Conservation (phyloP, 2,329 filamentous ascomycete species). For the Rutstroemia sp. region DNA sequence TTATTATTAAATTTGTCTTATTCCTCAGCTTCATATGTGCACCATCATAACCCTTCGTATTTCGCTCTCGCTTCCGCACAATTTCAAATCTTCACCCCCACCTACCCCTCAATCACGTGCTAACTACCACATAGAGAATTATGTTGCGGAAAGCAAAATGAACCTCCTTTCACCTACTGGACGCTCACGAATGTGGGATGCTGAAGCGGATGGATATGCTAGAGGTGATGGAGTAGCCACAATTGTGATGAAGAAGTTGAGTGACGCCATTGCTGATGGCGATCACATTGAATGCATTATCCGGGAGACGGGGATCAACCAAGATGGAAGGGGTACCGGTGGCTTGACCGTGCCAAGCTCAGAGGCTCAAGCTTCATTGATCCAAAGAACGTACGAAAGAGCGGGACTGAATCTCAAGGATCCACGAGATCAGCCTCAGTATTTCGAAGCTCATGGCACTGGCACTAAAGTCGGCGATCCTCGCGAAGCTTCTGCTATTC, state of each 20-base stretch:
- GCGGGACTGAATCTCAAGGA: conserved; percentile 7
- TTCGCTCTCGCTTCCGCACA: too few relatives aligned
- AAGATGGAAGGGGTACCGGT: conserved; percentile 35
- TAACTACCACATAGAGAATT: background rate
- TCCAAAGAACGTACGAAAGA: conserved; percentile 7
- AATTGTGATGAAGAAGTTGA: conserved; percentile 50
- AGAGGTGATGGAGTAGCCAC: conserved; percentile 55
- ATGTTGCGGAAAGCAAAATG: conserved; percentile 3
- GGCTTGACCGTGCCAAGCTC: conserved; percentile 39
- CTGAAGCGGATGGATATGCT: conserved; percentile 54
- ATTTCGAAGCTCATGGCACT: conserved; percentile 26
- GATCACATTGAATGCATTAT: conserved; percentile 38
- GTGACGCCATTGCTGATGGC: conserved; percentile 34
- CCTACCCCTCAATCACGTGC: too few relatives aligned
- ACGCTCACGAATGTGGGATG: conserved; percentile 42
- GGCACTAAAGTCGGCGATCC: conserved; percentile 20
- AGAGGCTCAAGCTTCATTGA: conserved; percentile 32
- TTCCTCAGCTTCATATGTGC: too few relatives aligned
- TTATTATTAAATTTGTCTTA: too few relatives aligned
- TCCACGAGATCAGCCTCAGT: conserved; percentile 7
- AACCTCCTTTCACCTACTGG: conserved; percentile 11
- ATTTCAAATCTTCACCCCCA: too few relatives aligned
- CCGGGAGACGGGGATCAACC: conserved; percentile 33
- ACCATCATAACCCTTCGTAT: too few relatives aligned
- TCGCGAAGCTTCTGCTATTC: background rate